Evolutionary conservation across 2,329 filamentous ascomycete genomes (phyloP).

Genomic region (Calycina herbarum): DNA sequence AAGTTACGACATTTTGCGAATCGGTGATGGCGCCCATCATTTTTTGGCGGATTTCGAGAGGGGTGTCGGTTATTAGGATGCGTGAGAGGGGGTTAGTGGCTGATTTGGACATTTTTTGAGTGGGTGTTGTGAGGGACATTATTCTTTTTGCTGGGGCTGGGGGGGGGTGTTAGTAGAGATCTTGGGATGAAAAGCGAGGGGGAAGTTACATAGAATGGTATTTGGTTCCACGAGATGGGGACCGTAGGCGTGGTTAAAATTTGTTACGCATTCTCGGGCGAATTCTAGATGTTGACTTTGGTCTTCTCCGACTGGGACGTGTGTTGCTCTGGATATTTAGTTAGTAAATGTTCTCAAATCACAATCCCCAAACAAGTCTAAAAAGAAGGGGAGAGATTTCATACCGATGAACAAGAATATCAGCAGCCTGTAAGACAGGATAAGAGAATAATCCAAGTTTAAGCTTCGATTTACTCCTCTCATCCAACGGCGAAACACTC

Average conservation of each 20-base stretch:
- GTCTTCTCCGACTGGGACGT: slow-evolving; percentile 96
- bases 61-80: slow-evolving; percentile 77
- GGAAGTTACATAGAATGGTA: slow-evolving; percentile 65
- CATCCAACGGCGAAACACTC: slow-evolving; percentile 57
- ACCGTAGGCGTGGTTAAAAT: slow-evolving; percentile 79
- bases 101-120: slow-evolving; percentile 93
- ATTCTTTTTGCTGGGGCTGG: slow-evolving; percentile 69
- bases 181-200: not conserved
- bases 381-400: slow-evolving; percentile 13
- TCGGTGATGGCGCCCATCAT: slow-evolving; percentile 78
- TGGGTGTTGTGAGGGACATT: slow-evolving; percentile 82
- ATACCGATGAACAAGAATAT: slow-evolving; percentile 82
- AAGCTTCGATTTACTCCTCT: slow-evolving; percentile 60
- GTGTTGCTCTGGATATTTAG: slow-evolving; percentile 65
- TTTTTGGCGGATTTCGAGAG: slow-evolving; percentile 65
- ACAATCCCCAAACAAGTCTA: not conserved
- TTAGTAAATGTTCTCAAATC: slow-evolving; percentile 14
- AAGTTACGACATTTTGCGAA: slow-evolving; percentile 63
- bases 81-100: slow-evolving; percentile 68
- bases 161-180: slow-evolving; percentile 9
- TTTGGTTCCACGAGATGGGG: slow-evolving; percentile 64
- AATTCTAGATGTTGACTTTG: slow-evolving; percentile 95
- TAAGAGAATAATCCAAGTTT: slow-evolving; percentile 95
- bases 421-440: slow-evolving; percentile 91
- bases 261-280: slow-evolving; percentile 77